Evolutionary conservation across 2,329 filamentous ascomycete genomes (phyloP).

Genomic region (Fusarium tjaetaba): DNA sequence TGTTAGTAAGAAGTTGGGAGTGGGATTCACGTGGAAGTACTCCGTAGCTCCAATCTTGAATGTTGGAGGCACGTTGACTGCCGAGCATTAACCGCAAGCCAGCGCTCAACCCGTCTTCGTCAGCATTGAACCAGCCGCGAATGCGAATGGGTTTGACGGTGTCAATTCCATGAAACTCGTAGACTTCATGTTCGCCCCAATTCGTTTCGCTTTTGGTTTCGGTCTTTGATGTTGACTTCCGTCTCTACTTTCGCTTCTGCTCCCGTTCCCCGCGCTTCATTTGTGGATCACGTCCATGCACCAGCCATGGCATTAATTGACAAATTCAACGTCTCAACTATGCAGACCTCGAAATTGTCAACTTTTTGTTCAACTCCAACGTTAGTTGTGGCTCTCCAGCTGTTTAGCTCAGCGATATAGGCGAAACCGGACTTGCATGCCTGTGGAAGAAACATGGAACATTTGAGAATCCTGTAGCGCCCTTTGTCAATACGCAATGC

Average conservation of each 20-base stretch:
- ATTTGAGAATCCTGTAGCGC: neutral
- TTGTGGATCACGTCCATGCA: conserved; percentile 18
- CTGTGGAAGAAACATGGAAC: conserved; percentile 4
- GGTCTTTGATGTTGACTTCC: neutral
- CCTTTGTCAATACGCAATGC: neutral
- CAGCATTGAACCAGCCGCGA: neutral
- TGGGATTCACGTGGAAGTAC: conserved; percentile 40
- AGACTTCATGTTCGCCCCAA: neutral
- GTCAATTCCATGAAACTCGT: neutral
- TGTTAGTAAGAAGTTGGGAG: conserved; percentile 6
- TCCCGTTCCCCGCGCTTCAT: neutral
- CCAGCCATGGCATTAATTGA: neutral
- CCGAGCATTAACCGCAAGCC: conserved; percentile 40
- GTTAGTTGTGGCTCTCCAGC: too few relatives aligned
- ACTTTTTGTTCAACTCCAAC: neutral
- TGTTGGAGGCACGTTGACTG: neutral
- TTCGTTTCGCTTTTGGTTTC: neutral
- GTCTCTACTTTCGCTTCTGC: neutral
- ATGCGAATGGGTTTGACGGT: neutral
- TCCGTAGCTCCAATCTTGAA: neutral
- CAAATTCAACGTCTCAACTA: neutral
- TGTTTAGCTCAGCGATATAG: neutral
- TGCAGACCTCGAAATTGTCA: neutral
- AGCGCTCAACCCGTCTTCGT: neutral
- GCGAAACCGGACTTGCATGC: neutral